Evolutionary conservation across 1,284 basidiomycete species (phyloP).

Genomic region (Moesziomyces sp.): DNA sequence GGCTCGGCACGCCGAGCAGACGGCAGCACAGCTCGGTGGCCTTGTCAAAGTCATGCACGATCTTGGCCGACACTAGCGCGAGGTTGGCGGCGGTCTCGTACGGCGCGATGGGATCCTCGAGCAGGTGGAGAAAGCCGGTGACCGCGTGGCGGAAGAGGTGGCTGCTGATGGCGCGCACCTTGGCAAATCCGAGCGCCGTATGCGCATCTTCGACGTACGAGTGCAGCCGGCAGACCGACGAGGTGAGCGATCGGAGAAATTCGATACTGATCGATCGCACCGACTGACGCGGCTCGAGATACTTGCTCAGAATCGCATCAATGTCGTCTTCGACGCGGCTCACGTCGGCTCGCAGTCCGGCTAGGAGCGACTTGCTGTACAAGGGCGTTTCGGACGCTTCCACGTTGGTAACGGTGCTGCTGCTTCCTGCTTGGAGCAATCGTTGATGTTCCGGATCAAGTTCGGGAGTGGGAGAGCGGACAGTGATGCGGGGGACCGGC

Average conservation of each 20-base stretch:
- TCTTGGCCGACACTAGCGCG: slow-evolving; percentile 13
- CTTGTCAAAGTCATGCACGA: slow-evolving; percentile 25
- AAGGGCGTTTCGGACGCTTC: neutral
- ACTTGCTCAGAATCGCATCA: slow-evolving; percentile 32
- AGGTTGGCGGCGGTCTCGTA: slow-evolving; percentile 22
- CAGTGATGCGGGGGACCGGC: slow-evolving; percentile 16
- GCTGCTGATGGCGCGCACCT: slow-evolving; percentile 28
- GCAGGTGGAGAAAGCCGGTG: slow-evolving; percentile 36
- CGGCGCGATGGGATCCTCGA: slow-evolving; percentile 22
- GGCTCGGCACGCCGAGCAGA: neutral
- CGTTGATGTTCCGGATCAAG: slow-evolving; percentile 4
- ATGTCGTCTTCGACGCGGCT: slow-evolving; percentile 15
- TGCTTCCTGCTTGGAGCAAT: neutral
- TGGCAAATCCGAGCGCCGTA: slow-evolving; percentile 18
- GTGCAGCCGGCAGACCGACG: slow-evolving; percentile 19
- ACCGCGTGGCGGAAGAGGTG: slow-evolving; percentile 32
- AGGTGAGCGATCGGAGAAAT: slow-evolving; percentile 25
- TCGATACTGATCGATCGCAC: slow-evolving; percentile 12
- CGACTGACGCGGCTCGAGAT: slow-evolving; percentile 8
- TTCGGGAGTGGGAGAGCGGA: slow-evolving; percentile 30
- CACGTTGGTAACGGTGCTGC: neutral
- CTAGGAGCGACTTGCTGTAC: slow-evolving; percentile 8
- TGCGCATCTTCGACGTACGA: slow-evolving; percentile 16
- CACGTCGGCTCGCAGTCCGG: slow-evolving; percentile 10
- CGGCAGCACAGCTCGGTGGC: slow-evolving; percentile 17